Evolutionary conservation across 2,329 filamentous ascomycete species (phyloP).

Genomic region (Colletotrichum sp.): DNA sequence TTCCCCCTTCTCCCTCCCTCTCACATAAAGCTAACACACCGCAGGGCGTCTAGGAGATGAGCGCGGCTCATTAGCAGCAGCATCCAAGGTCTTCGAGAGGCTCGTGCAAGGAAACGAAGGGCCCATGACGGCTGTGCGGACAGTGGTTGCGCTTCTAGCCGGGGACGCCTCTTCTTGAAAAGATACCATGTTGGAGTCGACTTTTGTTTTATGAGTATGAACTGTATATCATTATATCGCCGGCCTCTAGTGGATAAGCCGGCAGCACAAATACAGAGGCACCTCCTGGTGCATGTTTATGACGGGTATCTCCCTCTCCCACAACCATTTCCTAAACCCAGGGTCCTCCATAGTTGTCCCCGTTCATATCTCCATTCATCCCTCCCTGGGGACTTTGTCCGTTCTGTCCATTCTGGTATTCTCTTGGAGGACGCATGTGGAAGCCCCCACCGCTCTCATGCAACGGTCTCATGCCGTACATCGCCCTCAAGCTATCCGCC

Average conservation of each 20-base stretch:
- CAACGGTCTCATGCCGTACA: not conserved
- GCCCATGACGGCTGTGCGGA: conserved; percentile 60
- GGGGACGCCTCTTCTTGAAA: conserved; percentile 37
- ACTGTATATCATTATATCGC: not conserved
- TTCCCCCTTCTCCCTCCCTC: conserved; percentile 22
- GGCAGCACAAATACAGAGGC: not conserved
- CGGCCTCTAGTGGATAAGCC: not conserved
- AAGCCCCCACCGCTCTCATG: not conserved
- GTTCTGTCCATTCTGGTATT: not conserved
- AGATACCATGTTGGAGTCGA: not conserved
- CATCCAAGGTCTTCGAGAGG: conserved; percentile 65
- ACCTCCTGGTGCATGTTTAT: not conserved
- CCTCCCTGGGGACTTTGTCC: not conserved
- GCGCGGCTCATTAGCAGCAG: conserved; percentile 57
- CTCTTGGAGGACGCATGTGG: not conserved
- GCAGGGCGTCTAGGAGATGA: conserved; percentile 67
- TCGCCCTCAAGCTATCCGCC: not conserved
- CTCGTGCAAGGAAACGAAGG: conserved; percentile 61
- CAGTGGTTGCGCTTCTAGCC: conserved; percentile 63
- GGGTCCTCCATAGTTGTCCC: not conserved
- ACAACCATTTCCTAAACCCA: not conserved
- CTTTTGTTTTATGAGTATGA: not conserved
- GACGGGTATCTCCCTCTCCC: not conserved
- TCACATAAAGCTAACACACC: conserved; percentile 11
- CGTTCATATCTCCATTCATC: not conserved